phyloP scores from a whole-genome alignment of 2,329 filamentous ascomycete species.

The Stagonosporopsis chrysanthemi region DNA sequence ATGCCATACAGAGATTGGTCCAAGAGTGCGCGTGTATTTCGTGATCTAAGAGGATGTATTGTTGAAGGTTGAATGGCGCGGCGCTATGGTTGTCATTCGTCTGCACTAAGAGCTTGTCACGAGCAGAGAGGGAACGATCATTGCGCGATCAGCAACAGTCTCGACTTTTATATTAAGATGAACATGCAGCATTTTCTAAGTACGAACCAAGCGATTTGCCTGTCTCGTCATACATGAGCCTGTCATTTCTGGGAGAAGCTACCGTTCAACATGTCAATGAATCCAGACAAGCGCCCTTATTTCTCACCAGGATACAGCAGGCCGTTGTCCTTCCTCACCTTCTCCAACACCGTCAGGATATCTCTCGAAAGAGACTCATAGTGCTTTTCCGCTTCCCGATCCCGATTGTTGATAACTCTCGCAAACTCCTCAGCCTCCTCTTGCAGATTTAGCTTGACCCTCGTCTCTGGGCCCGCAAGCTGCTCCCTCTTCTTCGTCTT shows the following conservation, averaged over 20 bases:
- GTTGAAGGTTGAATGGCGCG: background rate
- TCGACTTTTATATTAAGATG: too few species aligned
- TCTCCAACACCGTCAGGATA: slow-evolving; percentile 54
- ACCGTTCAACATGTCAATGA: background rate
- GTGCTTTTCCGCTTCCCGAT: slow-evolving; percentile 47
- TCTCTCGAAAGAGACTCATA: slow-evolving; percentile 53
- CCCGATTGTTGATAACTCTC: slow-evolving; percentile 52
- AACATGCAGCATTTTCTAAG: too few species aligned
- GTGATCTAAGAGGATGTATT: background rate
- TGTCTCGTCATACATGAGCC: background rate
- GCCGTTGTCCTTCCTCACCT: slow-evolving; percentile 54
- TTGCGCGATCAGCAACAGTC: background rate
- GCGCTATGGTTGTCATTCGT: background rate
- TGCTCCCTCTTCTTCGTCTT: slow-evolving; percentile 53
- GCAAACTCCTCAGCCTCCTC: slow-evolving; percentile 58
- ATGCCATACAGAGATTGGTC: background rate
- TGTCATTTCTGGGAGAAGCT: background rate
- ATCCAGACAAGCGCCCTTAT: background rate
- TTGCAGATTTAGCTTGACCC: slow-evolving; percentile 53
- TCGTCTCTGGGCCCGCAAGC: slow-evolving; percentile 49
- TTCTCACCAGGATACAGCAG: slow-evolving; percentile 44
- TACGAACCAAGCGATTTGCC: too few species aligned
- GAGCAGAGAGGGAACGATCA: background rate
- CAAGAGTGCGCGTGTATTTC: background rate
- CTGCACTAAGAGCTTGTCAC: slow-evolving; percentile 3